phyloP scores from a whole-genome alignment of 257 asterid species.

The Fraxinus americana region DNA sequence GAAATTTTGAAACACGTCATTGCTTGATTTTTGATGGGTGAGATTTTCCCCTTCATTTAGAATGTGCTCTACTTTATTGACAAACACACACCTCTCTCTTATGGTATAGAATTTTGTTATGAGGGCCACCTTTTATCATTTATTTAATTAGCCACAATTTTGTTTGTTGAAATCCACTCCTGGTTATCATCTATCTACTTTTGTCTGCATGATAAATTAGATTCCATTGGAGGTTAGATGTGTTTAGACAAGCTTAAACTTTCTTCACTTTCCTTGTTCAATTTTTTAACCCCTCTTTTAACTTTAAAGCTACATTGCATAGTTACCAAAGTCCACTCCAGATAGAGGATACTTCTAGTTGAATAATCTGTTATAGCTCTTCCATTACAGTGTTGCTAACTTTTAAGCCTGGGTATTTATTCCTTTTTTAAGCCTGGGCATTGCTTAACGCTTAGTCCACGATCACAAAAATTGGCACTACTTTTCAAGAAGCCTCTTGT shows the following conservation, averaged over 20 bases:
- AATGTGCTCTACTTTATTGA: not conserved
- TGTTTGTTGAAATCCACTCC: conserved; percentile 1
- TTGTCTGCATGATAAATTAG: not conserved
- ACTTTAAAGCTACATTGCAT: not conserved
- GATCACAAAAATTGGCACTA: not conserved
- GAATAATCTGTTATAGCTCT: conserved; percentile 10
- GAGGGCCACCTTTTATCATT: conserved; percentile 12
- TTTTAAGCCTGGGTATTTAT: conserved; percentile 1
- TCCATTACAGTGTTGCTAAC: not conserved
- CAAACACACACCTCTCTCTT: not conserved
- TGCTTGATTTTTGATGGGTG: conserved; percentile 12
- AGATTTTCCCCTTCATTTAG: not conserved
- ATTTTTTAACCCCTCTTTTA: not conserved
- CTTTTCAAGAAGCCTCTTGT: not conserved
- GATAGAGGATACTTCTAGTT: conserved; percentile 1
- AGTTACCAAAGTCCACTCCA: not conserved
- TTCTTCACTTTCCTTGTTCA: conserved; percentile 6
- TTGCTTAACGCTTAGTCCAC: not conserved
- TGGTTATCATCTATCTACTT: conserved; percentile 13
- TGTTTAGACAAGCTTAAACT: not conserved
- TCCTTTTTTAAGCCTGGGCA: not conserved
- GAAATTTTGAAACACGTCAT: conserved; percentile 2
- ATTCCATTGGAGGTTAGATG: conserved; percentile 1
- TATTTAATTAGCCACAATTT: not conserved
- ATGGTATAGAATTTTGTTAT: not conserved